Evolutionary conservation across 1,284 basidiomycete species (phyloP).

Genomic region (Apiotrichum gamsii): DNA sequence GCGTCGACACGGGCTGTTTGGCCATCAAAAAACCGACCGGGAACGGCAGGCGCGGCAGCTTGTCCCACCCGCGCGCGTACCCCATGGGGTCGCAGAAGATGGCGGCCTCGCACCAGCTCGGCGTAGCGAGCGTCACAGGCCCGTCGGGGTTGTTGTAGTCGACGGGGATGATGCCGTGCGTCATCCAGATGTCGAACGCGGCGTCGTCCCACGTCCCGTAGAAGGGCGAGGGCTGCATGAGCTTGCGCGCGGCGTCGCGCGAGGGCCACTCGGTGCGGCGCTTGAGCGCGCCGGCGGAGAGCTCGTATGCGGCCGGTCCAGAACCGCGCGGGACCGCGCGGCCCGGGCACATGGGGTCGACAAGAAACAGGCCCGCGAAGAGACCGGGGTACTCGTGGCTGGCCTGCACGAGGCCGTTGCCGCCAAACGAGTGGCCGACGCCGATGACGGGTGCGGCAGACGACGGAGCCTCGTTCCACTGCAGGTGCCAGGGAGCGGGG

Average conservation of each 20-base stretch:
- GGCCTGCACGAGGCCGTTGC: conserved; percentile 58
- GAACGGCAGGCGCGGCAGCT: conserved; percentile 23
- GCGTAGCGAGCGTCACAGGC: conserved; percentile 29
- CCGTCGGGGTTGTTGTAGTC: conserved; percentile 9
- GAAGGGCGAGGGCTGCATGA: conserved; percentile 51
- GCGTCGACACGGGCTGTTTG: conserved; percentile 20
- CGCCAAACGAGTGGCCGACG: conserved; percentile 77
- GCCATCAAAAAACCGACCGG: conserved; percentile 30
- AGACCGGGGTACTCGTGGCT: conserved; percentile 61
- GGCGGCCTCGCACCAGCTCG: conserved; percentile 30
- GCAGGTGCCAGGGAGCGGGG: conserved; percentile 29
- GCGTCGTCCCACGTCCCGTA: conserved; percentile 51
- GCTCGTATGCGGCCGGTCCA: neutral
- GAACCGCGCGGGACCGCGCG: conserved; percentile 2
- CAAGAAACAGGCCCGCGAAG: conserved; percentile 65
- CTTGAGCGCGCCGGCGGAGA: conserved; percentile 52
- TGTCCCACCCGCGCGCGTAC: conserved; percentile 32
- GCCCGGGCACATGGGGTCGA: conserved; percentile 58
- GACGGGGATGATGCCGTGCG: conserved; percentile 56
- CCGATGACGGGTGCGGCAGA: conserved; percentile 47
- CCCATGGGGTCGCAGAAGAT: conserved; percentile 31
- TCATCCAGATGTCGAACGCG: conserved; percentile 61
- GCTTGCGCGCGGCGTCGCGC: conserved; percentile 23
- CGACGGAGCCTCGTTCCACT: conserved; percentile 49
- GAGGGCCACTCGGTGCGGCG: conserved; percentile 9